These are phyloP conservation scores for Gnomoniopsis smithogilvyi DNA, from an alignment of 2,329 filamentous ascomycete genomes.

Conservation along the genomic window DNA sequence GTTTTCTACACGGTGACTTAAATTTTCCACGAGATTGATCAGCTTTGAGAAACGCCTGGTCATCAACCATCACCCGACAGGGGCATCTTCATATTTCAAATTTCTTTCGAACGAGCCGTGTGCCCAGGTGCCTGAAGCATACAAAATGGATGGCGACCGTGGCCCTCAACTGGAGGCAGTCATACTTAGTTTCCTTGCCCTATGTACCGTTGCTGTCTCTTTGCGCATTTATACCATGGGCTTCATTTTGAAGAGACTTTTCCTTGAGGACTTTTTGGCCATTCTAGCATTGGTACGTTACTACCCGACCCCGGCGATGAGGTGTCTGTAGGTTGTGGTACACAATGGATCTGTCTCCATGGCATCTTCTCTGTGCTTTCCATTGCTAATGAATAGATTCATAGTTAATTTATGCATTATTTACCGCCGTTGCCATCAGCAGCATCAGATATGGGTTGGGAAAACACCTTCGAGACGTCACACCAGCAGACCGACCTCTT, in stretches of 20 bases:
- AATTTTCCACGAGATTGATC: too few relatives aligned
- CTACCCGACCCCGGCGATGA: neutral
- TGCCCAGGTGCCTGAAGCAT: neutral
- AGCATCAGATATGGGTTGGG: conserved; percentile 28
- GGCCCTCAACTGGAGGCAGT: conserved; percentile 26
- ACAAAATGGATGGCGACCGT: conserved; percentile 9
- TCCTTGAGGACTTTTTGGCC: conserved; percentile 31
- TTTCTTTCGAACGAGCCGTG: neutral
- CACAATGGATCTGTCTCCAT: too few relatives aligned
- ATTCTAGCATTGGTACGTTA: conserved; percentile 27
- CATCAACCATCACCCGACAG: neutral
- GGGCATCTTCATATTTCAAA: neutral
- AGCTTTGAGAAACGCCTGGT: too few relatives aligned
- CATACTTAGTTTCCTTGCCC: conserved; percentile 29
- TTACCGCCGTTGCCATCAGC: conserved; percentile 19
- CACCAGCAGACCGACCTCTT: conserved; percentile 18
- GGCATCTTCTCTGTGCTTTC: too few relatives aligned
- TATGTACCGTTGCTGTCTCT: conserved; percentile 29
- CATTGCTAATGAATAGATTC: neutral
- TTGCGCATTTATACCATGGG: conserved; percentile 31
- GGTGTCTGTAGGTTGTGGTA: too few relatives aligned
- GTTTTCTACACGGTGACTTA: too few relatives aligned
- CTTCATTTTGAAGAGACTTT: conserved; percentile 30
- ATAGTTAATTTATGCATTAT: conserved; percentile 23
- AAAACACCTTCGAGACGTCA: conserved; percentile 21